Percentiles rank a stretch among this genome's conserved stretches.
Conservation (phyloP, 2,329 filamentous ascomycete genomes). For the Sclerotinia subarctica region DNA sequence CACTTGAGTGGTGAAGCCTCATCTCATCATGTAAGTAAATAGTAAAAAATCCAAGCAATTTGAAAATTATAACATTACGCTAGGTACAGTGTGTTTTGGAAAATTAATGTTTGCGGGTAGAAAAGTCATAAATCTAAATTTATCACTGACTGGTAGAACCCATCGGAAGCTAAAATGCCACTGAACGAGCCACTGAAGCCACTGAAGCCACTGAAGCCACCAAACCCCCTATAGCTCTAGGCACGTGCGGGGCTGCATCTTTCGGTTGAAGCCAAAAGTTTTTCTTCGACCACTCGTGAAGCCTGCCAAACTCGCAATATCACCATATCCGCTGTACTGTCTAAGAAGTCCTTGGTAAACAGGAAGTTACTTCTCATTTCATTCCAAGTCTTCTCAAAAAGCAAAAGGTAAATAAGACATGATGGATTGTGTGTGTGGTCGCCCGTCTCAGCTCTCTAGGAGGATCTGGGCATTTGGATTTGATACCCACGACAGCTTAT, state of each 20-base stretch:
- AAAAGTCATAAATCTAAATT: background rate
- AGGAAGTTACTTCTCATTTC: background rate
- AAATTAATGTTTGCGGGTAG: background rate
- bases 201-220: slow-evolving; percentile 2
- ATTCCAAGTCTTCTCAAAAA: background rate
- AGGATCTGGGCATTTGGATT: background rate
- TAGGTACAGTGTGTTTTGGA: background rate
- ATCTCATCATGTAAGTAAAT: background rate
- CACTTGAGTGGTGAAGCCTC: background rate
- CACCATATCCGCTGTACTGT: background rate
- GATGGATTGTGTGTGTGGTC: background rate
- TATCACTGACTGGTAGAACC: background rate
- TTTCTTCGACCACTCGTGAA: background rate
- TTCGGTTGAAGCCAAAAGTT: background rate
- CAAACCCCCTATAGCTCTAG: background rate
- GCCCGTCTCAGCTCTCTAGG: background rate
- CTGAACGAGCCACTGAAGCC: background rate
- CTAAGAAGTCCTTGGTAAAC: background rate
- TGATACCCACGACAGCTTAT: background rate
- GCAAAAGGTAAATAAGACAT: background rate
- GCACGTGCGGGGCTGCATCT: slow-evolving; percentile 8
- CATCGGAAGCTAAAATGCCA: slow-evolving; percentile 3
- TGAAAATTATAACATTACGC: too few relatives aligned
- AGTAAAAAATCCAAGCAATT: background rate
- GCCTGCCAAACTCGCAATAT: background rate